Percentiles rank a stretch among this genome's conserved stretches.
Evolutionary conservation across 2,329 filamentous ascomycete species (phyloP).

Genomic region (Samsoniella hepiali): DNA sequence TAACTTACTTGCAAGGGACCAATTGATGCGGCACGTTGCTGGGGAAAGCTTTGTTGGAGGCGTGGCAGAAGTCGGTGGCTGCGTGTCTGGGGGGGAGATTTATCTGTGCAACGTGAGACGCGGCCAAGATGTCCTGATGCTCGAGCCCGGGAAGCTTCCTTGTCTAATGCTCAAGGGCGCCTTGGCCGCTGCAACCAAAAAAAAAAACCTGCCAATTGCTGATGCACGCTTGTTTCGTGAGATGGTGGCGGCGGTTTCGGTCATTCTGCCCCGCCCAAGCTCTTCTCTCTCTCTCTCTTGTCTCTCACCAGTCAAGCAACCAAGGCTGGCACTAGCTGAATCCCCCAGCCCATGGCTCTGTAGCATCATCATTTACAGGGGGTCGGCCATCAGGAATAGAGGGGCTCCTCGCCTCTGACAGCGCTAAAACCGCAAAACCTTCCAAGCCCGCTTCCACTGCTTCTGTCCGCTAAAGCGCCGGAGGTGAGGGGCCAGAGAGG

Average conservation of each 20-base stretch:
- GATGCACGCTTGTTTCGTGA: slow-evolving; percentile 12
- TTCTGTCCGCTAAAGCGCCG: neutral
- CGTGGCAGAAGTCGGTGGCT: neutral
- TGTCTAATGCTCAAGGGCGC: too few relatives aligned
- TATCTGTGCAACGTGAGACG: neutral
- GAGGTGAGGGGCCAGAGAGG: neutral
- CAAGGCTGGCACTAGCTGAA: neutral
- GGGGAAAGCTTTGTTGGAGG: neutral
- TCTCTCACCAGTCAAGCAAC: neutral
- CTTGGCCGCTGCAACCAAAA: too few relatives aligned
- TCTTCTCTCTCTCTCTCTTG: neutral
- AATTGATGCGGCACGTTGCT: slow-evolving; percentile 16
- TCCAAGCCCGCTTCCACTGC: neutral
- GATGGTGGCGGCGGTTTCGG: slow-evolving; percentile 15
- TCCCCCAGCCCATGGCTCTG: neutral
- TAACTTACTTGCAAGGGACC: neutral
- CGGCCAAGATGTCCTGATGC: neutral
- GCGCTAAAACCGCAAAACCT: neutral
- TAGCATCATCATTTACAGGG: neutral
- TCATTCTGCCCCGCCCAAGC: slow-evolving; percentile 3
- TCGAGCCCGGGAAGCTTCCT: neutral
- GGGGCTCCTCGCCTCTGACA: neutral
- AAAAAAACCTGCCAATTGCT: neutral
- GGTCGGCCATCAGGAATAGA: neutral
- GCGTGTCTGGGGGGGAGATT: too few relatives aligned